phyloP scores from a whole-genome alignment of 306 rosid genomes.

The Trifolium repens region DNA sequence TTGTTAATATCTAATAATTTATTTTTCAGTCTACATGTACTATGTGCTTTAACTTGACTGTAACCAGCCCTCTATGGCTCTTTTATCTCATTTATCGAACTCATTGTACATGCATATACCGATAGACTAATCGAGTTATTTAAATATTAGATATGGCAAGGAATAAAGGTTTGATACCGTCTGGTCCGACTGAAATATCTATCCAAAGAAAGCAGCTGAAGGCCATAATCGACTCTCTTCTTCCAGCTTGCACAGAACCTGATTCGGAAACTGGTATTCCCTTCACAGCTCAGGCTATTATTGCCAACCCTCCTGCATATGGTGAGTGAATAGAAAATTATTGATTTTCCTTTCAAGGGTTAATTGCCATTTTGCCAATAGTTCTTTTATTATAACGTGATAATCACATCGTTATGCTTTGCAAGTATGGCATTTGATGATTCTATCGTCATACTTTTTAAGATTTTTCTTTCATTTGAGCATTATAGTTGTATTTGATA shows the following conservation, averaged over 20 bases:
- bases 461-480: not conserved
- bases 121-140: conserved; percentile 38
- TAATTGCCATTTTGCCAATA: not conserved
- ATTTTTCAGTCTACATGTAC: conserved; percentile 21
- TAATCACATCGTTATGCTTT: conserved; percentile 14
- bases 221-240: conserved; percentile 86
- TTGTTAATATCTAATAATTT: conserved; percentile 19
- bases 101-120: conserved; percentile 9
- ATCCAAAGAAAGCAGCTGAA: conserved; percentile 79
- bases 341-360: conserved; percentile 24
- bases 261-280: conserved; percentile 80
- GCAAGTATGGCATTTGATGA: conserved; percentile 35
- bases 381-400: conserved; percentile 21
- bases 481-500: not conserved
- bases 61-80: not conserved
- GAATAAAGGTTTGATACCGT: conserved; percentile 94
- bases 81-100: not conserved
- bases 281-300: conserved; percentile 91
- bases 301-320: conserved; percentile 95
- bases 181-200: conserved; percentile 85
- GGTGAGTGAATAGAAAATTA: conserved; percentile 62
- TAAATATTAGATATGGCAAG: conserved; percentile 80
- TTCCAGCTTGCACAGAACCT: conserved; percentile 95
- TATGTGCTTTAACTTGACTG: conserved; percentile 29
- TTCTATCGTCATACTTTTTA: not conserved